phyloP scores from a whole-genome alignment of 768 basidiomycete species.

The Pilatotrama ljubarskyi region DNA sequence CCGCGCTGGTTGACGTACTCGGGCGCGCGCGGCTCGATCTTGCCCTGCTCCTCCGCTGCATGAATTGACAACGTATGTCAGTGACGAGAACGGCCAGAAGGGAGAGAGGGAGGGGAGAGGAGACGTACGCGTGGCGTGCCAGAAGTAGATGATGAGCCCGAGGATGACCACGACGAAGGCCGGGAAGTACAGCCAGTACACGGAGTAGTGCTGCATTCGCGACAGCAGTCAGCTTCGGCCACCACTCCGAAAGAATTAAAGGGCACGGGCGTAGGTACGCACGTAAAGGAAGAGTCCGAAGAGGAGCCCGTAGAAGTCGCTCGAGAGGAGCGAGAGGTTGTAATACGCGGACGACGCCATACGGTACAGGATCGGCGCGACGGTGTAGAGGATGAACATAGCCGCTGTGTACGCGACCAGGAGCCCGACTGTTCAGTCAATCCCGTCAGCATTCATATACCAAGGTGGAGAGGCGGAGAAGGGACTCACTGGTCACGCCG shows the following conservation, averaged over 20 bases:
- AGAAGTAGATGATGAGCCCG: conserved; percentile 84
- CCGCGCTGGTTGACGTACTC: conserved; percentile 46
- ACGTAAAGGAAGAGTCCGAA: conserved; percentile 69
- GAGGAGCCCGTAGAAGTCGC: conserved; percentile 84
- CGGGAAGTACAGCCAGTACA: conserved; percentile 89
- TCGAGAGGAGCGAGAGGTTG: conserved; percentile 83
- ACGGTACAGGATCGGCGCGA: conserved; percentile 83
- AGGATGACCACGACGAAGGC: conserved; percentile 68
- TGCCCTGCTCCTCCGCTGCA: conserved; percentile 74
- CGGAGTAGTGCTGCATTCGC: conserved; percentile 62
- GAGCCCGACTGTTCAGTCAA: conserved; percentile 44
- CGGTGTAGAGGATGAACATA: conserved; percentile 83
- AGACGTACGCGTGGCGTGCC: conserved; percentile 76
- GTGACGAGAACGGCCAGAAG: too few relatives aligned
- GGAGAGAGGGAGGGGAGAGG: not conserved
- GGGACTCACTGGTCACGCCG: conserved; percentile 59
- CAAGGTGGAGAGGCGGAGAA: not conserved
- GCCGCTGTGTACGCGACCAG: conserved; percentile 58
- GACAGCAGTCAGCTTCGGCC: conserved; percentile 3
- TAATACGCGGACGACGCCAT: conserved; percentile 84
- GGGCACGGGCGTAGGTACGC: conserved; percentile 23
- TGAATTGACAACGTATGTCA: not conserved
- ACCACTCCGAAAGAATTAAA: conserved; percentile 15
- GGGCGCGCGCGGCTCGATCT: conserved; percentile 57
- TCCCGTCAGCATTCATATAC: too few relatives aligned